Evolutionary conservation across 2,329 filamentous ascomycete genomes (phyloP), one percentile per base, ranked within the genome.

Genomic region (Didymella lethalis): DNA sequence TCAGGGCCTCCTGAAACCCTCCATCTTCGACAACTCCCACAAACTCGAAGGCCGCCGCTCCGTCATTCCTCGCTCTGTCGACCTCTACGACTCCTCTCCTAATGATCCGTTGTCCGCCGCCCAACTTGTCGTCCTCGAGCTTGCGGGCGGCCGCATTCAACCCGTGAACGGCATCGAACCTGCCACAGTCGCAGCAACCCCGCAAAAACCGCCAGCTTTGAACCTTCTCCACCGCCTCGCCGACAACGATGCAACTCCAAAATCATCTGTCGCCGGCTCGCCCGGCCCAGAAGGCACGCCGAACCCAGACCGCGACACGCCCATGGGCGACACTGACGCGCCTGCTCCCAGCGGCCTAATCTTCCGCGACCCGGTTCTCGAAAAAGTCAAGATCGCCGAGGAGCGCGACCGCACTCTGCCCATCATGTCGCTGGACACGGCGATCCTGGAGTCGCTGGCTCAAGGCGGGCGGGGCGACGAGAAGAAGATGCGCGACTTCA

Each of bases 21-120:
- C 86, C 2, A 90, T 97, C 54, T 97, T 98, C 67, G 92, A 96
- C 73, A 90, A 93, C 68, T 87, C 85, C 28, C 80, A 85, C 34
- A 99, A 99, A 80, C 85, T 98, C 11, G 81, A 84, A 20, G 89
- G 91, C 41, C 88, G 94, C 48, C 87, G 92, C 64, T 93, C 90
- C 70, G 82, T 98, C 23, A 87, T 98, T 31, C 89, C 92, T 54
- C 89, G 91, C 36, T 97, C 94, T 0, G 93, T 93, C 69, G 96
- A 99, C 74, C 88, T 96, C 12, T 99, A 99, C 76, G 95, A 98
- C 62, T 88, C 90, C 28, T 90, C 94, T 12, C 92, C 93, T 0
- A 96, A 98, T 74, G 95, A 99, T 72, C 95, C 95, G 0, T 81
- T 88, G 1, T 97, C 95, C 0, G 84, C 88, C 8, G 94, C 95